phyloP scores from a whole-genome alignment of 1,284 basidiomycete species.

The Ceratobasidium sp. region DNA sequence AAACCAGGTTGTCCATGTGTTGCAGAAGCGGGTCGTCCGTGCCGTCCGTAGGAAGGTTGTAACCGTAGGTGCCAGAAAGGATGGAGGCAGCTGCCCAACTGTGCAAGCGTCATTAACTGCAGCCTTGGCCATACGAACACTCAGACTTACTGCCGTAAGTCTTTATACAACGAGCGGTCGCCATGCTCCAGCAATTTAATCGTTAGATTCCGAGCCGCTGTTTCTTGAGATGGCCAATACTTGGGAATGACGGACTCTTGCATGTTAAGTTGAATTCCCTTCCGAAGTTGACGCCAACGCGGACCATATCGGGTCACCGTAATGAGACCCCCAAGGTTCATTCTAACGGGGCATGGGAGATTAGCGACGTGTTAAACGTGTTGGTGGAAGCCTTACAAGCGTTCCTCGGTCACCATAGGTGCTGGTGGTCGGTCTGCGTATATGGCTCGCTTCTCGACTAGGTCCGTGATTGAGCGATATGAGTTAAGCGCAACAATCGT shows the following conservation, averaged over 20 bases:
- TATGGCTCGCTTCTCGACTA: conserved; percentile 61
- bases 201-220: conserved; percentile 20
- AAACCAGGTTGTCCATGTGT: conserved; percentile 17
- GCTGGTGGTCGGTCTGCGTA: conserved; percentile 61
- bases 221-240: conserved; percentile 30
- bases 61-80: conserved; percentile 29
- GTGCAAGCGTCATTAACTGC: neutral
- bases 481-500: conserved; percentile 65
- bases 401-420: conserved; percentile 25
- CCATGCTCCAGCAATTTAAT: conserved; percentile 15
- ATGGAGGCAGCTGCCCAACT: conserved; percentile 37
- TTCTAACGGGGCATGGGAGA: neutral
- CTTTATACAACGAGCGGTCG: conserved; percentile 1
- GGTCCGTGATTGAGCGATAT: conserved; percentile 58
- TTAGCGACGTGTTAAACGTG: neutral
- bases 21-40: conserved; percentile 10
- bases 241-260: conserved; percentile 26
- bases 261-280: conserved; percentile 25
- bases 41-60: conserved; percentile 16
- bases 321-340: conserved; percentile 25
- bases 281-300: conserved; percentile 37
- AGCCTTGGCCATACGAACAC: neutral
- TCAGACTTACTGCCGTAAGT: conserved; percentile 32
- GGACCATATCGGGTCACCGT: conserved; percentile 17
- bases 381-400: neutral